Conservation (phyloP, 2,329 filamentous ascomycete species). For the Claviceps cyperi region DNA sequence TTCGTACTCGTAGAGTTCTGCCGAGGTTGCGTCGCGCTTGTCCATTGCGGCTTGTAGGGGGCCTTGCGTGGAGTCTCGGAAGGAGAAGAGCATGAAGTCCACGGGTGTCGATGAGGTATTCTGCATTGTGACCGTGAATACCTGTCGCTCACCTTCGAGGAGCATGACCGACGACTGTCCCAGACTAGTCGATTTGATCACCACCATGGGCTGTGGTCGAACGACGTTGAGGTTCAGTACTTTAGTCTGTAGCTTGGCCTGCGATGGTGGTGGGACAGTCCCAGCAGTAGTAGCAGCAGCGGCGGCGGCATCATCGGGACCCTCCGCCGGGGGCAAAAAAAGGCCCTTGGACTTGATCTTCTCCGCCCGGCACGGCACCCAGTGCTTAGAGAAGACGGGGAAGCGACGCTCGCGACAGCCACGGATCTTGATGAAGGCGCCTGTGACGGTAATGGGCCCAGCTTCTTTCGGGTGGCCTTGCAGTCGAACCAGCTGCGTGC, state of each 20-base stretch:
- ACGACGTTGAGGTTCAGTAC: slow-evolving; percentile 59
- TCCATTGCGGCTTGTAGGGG: slow-evolving; percentile 60
- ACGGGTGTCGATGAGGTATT: slow-evolving; percentile 67
- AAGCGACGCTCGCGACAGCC: slow-evolving; percentile 75
- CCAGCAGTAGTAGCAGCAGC: no score
- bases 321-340: slow-evolving; percentile 31
- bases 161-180: slow-evolving; percentile 83
- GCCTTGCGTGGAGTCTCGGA: slow-evolving; percentile 73
- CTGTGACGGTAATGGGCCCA: slow-evolving; percentile 59
- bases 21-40: slow-evolving; percentile 61
- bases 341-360: slow-evolving; percentile 70
- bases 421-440: slow-evolving; percentile 64
- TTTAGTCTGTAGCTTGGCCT: slow-evolving; percentile 30
- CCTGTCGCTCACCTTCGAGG: slow-evolving; percentile 71
- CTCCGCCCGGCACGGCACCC: slow-evolving; percentile 51
- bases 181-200: slow-evolving; percentile 62
- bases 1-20: slow-evolving; percentile 78
- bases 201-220: slow-evolving; percentile 59
- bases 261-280: slow-evolving; percentile 14
- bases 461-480: slow-evolving; percentile 50
- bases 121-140: slow-evolving; percentile 64
- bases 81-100: slow-evolving; percentile 76
- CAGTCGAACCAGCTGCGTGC: slow-evolving; percentile 65
- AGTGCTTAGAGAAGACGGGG: slow-evolving; percentile 65
- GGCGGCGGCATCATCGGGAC: slow-evolving; percentile 15